phyloP scores from a whole-genome alignment of 305 asterid genomes.

The Fraxinus nigra region DNA sequence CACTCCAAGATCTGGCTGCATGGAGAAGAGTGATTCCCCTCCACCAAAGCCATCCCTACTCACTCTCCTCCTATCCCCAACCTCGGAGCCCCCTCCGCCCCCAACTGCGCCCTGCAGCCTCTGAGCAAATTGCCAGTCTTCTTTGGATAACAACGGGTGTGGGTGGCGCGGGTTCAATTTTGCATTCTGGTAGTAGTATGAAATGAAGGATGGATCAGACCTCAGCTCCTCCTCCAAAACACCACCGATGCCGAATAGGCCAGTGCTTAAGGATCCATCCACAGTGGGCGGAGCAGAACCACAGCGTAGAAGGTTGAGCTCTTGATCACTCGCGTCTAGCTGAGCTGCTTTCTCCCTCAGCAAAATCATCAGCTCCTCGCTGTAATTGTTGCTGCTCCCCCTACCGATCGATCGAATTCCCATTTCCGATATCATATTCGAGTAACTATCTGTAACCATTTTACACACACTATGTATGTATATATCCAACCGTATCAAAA shows the following conservation, averaged over 20 bases:
- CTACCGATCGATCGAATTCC: conserved; percentile 45
- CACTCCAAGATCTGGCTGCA: conserved; percentile 41
- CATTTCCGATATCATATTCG: conserved; percentile 52
- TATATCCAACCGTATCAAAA: background rate
- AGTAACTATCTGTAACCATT: conserved; percentile 47
- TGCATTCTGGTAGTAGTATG: conserved; percentile 56
- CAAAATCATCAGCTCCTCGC: conserved; percentile 46
- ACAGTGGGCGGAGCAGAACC: conserved; percentile 73
- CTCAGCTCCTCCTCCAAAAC: conserved; percentile 51
- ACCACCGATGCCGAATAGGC: conserved; percentile 26
- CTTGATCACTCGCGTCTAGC: conserved; percentile 44
- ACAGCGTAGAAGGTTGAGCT: conserved; percentile 48
- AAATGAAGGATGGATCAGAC: conserved; percentile 65
- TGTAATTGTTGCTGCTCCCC: conserved; percentile 33
- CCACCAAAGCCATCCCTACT: conserved; percentile 31
- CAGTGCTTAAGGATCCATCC: conserved; percentile 44
- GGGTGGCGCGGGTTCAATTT: conserved; percentile 64
- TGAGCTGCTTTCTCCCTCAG: conserved; percentile 35
- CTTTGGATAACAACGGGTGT: conserved; percentile 42
- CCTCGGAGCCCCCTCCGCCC: conserved; percentile 30
- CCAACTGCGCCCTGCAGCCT: conserved; percentile 25
- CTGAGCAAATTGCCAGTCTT: conserved; percentile 41
- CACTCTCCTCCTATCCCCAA: conserved; percentile 50
- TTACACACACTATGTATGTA: conserved; percentile 18
- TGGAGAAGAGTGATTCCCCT: conserved; percentile 42